Evolutionary conservation across 1,139 yeast species (phyloP), one percentile per base, ranked within the genome.

Genomic region (Debaryomyces sp.): DNA sequence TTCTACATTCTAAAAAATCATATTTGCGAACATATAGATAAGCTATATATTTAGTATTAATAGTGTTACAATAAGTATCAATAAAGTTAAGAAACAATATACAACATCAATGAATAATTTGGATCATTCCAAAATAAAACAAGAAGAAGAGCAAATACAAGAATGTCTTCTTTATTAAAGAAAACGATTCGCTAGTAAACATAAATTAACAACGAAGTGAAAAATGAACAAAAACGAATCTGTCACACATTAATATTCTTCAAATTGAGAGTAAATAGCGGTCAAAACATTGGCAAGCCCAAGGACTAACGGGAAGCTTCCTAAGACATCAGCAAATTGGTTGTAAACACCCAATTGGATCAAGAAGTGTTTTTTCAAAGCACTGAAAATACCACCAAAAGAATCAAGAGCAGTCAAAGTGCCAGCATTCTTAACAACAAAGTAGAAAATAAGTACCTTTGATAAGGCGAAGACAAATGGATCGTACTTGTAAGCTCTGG

Each of bases 381-480:
- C 77, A 52, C 67, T 60, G 53, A 63, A 62, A 44, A 74, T 57
- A 34, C 76, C 73, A n/a, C 62, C 54, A 48, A 52, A 60, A 43
- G 57, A 62, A 54, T 57, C 59, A 53, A 64, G 61, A 46, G 62
- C 59, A 44, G 71, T 63, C 52, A 75, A 65, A 35, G 71, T 50
- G 29, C 73, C 65, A 30, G 63, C 61, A 46, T 70, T 63, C 53
- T 66, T 68, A 45, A 62, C 58, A 52, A 80, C 55, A 50, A 74
- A 67, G 68, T 76, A 80, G 57, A 71, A 75, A 39, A 79, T 59
- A 53, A 82, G 61, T 37, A 78, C 65, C 61, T 82, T 81, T 50
- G 74, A 52, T 55, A 83, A 64, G 50, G 82, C 81, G 66, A 81
- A 84, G 49, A 79, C 71, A 55, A 83, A 75, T 33, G 88, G 87